Percentiles rank a stretch among this genome's conserved stretches.
Evolutionary conservation across 257 asterid species (phyloP).

Genomic region (Solanum chiquidenum): DNA sequence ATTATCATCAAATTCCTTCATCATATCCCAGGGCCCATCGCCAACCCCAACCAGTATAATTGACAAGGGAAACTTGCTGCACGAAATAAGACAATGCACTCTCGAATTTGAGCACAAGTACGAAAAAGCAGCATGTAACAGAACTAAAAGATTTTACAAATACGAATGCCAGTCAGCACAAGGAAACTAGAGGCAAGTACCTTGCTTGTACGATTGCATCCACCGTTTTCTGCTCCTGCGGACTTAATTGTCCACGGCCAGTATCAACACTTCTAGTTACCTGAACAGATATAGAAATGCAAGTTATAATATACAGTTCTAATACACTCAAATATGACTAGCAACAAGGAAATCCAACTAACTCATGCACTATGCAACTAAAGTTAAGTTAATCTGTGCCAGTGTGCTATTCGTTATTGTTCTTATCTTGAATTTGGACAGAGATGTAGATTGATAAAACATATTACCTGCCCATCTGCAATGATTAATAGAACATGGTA

Average conservation of each 20-base stretch:
- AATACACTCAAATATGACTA: background rate
- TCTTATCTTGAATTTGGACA: background rate
- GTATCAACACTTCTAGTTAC: slow-evolving; percentile 97
- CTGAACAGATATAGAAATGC: slow-evolving; percentile 18
- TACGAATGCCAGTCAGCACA: background rate
- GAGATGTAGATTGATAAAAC: background rate
- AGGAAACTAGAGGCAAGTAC: slow-evolving; percentile 17
- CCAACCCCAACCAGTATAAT: slow-evolving; percentile 95
- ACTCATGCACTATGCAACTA: background rate
- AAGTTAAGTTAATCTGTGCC: background rate
- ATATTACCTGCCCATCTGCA: slow-evolving; percentile 92
- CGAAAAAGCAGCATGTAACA: background rate
- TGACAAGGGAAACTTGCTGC: slow-evolving; percentile 88
- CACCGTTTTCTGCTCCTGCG: slow-evolving; percentile 90
- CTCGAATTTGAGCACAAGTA: background rate
- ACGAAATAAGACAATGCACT: background rate
- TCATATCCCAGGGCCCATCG: slow-evolving; percentile 99
- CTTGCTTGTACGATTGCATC: slow-evolving; percentile 91
- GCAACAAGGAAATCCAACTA: background rate
- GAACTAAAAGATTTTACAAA: background rate
- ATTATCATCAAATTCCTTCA: slow-evolving; percentile 94
- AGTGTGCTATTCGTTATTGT: background rate
- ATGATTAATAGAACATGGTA: slow-evolving; percentile 83
- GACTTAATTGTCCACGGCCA: slow-evolving; percentile 62
- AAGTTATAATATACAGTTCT: background rate